Percentiles rank a stretch among this genome's conserved stretches.
Conservation (phyloP, 306 rosid species). For the Hippophae tibetana region DNA sequence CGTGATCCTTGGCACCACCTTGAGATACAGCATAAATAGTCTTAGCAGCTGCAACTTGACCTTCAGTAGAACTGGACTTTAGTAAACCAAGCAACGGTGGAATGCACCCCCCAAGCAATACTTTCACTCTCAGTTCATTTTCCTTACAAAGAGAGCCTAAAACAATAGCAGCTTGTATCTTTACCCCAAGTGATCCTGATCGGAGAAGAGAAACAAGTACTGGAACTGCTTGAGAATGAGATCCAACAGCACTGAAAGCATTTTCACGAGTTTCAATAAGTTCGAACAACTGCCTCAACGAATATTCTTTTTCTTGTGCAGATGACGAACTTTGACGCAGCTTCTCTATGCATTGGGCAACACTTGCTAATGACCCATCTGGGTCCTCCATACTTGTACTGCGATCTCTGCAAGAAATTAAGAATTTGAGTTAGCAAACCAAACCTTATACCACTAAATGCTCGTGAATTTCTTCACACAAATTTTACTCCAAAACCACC, state of each 20-base stretch:
- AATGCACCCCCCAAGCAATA: constrained; percentile 97
- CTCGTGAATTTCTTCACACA: no score
- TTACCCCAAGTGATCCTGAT: constrained; percentile 79
- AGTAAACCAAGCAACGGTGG: constrained; percentile 96
- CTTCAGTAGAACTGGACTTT: constrained; percentile 82
- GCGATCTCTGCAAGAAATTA: constrained; percentile 62
- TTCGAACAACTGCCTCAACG: constrained; percentile 71
- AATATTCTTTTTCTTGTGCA: constrained; percentile 74
- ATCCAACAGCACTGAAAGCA: constrained; percentile 98
- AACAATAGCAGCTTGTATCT: constrained; percentile 94
- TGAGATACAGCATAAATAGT: constrained; percentile 96
- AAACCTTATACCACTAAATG: no score
- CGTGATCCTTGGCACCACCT: constrained; percentile 87
- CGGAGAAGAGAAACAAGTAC: constrained; percentile 99
- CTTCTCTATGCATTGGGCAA: constrained; percentile 98
- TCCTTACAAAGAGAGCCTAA: constrained; percentile 91
- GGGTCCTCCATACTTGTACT: constrained; percentile 93
- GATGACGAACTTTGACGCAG: constrained; percentile 83
- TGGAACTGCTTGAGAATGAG: constrained; percentile 99
- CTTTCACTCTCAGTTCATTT: constrained; percentile 92
- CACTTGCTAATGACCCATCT: constrained; percentile 96
- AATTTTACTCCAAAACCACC: no score
- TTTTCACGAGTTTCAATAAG: constrained; percentile 87
- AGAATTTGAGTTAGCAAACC: constrained; percentile 19
- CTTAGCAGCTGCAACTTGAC: constrained; percentile 90